A percentile compares a stretch with the other conserved stretches of the same genome.
Evolutionary conservation across 768 basidiomycete genomes (phyloP).

Genomic region (Podaxis sp.): DNA sequence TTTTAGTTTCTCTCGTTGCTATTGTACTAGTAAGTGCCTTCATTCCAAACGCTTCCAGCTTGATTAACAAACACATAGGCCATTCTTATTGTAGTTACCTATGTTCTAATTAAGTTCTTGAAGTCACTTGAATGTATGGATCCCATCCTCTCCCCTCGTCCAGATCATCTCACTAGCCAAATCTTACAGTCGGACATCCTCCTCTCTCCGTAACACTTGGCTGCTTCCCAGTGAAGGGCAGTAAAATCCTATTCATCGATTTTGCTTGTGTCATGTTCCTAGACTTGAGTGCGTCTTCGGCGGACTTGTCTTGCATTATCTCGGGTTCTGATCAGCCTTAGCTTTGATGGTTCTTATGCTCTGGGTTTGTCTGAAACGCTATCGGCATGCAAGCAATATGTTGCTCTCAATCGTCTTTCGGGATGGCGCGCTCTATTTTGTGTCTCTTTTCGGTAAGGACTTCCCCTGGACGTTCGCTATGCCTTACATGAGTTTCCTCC

Average conservation of each 20-base stretch:
- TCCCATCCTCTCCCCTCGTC: background rate
- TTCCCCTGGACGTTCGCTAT: background rate
- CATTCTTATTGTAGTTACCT: background rate
- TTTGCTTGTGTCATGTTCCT: background rate
- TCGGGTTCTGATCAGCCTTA: slow-evolving; percentile 11
- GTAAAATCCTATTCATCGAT: background rate
- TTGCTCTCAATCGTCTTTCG: slow-evolving; percentile 23
- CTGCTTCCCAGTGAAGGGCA: background rate
- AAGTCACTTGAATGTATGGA: background rate
- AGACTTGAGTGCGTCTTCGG: background rate
- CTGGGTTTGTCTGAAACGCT: slow-evolving; percentile 23
- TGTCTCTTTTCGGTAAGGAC: slow-evolving; percentile 22
- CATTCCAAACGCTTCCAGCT: background rate
- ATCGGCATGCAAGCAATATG: slow-evolving; percentile 21
- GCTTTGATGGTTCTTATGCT: slow-evolving; percentile 26
- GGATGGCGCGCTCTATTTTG: slow-evolving; percentile 26
- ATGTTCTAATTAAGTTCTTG: background rate
- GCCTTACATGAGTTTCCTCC: background rate
- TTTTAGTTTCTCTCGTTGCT: background rate
- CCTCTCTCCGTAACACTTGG: background rate
- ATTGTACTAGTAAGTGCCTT: background rate
- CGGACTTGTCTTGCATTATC: background rate
- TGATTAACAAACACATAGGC: background rate
- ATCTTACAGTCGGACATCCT: background rate
- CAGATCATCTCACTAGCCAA: background rate